Conservation (phyloP, 2,329 filamentous ascomycete species). For the Botrytis elliptica region DNA sequence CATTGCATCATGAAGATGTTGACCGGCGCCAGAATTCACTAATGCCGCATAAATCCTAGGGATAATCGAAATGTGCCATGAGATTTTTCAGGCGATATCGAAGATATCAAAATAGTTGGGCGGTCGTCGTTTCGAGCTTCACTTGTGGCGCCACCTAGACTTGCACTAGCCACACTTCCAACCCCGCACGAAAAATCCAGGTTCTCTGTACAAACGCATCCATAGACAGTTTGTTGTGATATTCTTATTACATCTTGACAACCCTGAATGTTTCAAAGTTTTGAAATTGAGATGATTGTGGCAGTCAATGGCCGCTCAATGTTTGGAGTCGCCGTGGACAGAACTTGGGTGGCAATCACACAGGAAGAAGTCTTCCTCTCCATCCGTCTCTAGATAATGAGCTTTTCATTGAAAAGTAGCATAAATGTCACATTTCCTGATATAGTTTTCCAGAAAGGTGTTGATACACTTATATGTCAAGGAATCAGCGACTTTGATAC, state of each 20-base stretch:
- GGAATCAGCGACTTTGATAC: neutral
- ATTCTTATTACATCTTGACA: neutral
- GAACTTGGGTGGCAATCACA: neutral
- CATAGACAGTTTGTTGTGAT: neutral
- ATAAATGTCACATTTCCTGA: neutral
- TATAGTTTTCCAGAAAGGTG: neutral
- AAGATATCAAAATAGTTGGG: neutral
- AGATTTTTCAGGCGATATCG: neutral
- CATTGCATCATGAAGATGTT: neutral
- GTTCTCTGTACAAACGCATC: neutral
- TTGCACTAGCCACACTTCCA: neutral
- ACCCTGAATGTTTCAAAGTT: neutral
- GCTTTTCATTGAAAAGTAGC: neutral
- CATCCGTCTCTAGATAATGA: neutral
- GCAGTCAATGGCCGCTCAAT: neutral
- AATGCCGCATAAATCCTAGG: neutral
- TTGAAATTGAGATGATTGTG: neutral
- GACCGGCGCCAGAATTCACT: neutral
- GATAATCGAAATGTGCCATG: neutral
- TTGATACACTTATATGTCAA: neutral
- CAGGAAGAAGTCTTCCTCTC: neutral
- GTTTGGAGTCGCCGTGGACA: neutral
- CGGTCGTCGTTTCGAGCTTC: neutral
- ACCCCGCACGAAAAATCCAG: neutral
- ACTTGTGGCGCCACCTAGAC: neutral